A percentile compares a stretch with the other conserved stretches of the same genome.
phyloP scores from a whole-genome alignment of 352 stramenopile species.

The Globisporangium mamillatum region DNA sequence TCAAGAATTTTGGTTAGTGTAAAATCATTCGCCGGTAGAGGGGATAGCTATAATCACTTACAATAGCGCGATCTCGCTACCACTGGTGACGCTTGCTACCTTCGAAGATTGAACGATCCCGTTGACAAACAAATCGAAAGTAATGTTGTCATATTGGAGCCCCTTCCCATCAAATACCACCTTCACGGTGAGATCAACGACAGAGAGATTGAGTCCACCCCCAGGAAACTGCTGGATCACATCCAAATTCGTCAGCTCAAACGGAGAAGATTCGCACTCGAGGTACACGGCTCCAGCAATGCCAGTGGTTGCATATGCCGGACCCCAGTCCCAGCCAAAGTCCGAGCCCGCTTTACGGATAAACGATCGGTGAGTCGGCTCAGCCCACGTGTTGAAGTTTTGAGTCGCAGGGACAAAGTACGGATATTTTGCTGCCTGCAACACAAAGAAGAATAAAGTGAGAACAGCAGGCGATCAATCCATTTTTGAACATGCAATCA shows the following conservation, averaged over 20 bases:
- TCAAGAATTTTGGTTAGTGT: neutral
- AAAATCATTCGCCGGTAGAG: neutral
- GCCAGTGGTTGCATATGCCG: conserved; percentile 60
- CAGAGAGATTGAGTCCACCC: conserved; percentile 28
- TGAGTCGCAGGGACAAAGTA: conserved; percentile 73
- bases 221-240: conserved; percentile 40
- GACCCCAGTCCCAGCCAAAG: conserved; percentile 89
- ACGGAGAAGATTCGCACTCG: conserved; percentile 23
- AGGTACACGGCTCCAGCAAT: conserved; percentile 57
- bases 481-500: neutral
- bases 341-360: conserved; percentile 83
- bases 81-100: conserved; percentile 18
- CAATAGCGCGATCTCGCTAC: conserved; percentile 31
- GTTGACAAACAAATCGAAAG: conserved; percentile 51
- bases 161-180: conserved; percentile 32
- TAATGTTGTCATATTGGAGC: conserved; percentile 31
- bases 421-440: conserved; percentile 56
- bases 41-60: conserved; percentile 18
- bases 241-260: conserved; percentile 36
- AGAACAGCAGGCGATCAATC: neutral
- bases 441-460: neutral
- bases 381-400: conserved; percentile 80
- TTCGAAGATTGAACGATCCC: conserved; percentile 23
- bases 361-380: conserved; percentile 75
- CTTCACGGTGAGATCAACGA: conserved; percentile 38